Percentiles rank a stretch among this genome's conserved stretches.
Evolutionary conservation across 345 rosid genomes (phyloP).

Genomic region (Mangifera indica): DNA sequence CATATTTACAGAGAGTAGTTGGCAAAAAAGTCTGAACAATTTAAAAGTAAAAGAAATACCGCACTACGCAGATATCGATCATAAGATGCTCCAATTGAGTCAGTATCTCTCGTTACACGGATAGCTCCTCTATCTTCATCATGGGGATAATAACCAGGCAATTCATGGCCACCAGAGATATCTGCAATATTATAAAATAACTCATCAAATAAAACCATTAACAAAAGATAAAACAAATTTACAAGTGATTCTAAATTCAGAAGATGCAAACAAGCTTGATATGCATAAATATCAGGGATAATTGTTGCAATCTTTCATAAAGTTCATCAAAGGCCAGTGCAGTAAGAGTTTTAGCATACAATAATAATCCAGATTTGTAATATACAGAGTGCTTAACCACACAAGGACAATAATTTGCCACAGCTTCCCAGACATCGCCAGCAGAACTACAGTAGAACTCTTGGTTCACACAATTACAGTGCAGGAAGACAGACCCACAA

Average conservation of each 20-base stretch:
- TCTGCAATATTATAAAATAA: slow-evolving; percentile 33
- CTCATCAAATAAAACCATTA: slow-evolving; percentile 18
- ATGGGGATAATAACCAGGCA: slow-evolving; percentile 41
- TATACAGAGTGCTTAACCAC: not conserved
- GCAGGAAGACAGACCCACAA: not conserved
- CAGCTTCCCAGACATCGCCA: not conserved
- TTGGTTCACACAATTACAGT: not conserved
- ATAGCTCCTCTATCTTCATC: slow-evolving; percentile 51
- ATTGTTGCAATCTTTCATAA: slow-evolving; percentile 5
- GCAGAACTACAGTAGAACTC: not conserved
- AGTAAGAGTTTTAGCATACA: not conserved
- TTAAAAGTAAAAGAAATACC: slow-evolving; percentile 31
- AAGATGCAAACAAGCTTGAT: not conserved
- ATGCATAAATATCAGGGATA: not conserved
- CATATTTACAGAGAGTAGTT: not conserved
- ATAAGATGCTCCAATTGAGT: slow-evolving; percentile 58
- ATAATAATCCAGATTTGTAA: not conserved
- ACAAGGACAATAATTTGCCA: not conserved
- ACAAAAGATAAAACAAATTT: not conserved
- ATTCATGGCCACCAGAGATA: slow-evolving; percentile 41
- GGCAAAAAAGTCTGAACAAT: not conserved
- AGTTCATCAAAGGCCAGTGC: not conserved
- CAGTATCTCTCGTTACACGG: slow-evolving; percentile 48
- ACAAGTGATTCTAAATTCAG: no score
- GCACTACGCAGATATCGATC: slow-evolving; percentile 53